These are phyloP conservation scores for Clavariopsis aquatica DNA, from an alignment of 495 filamentous ascomycete species.

Conservation along the genomic window DNA sequence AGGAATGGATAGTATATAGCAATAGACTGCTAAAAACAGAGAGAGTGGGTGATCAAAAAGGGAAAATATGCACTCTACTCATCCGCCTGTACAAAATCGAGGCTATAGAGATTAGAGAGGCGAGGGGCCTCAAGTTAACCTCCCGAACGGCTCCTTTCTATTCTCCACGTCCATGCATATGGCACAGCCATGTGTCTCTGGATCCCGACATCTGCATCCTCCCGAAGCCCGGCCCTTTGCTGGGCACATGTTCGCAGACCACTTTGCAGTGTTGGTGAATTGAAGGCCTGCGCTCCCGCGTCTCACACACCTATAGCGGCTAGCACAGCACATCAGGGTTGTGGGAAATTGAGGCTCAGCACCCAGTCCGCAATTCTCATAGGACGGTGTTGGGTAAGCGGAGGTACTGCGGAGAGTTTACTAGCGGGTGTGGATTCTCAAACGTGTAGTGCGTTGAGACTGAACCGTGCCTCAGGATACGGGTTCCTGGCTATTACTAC, in stretches of 20 bases:
- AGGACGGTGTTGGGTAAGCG: neutral
- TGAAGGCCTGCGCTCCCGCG: neutral
- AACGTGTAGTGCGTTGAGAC: neutral
- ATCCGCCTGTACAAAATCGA: neutral
- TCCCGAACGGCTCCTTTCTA: neutral
- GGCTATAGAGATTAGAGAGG: neutral
- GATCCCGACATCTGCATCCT: neutral
- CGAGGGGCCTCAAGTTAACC: neutral
- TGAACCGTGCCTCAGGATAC: constrained; percentile 4
- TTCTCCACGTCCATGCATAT: neutral
- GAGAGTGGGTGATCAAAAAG: neutral
- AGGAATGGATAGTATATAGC: neutral
- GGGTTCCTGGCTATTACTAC: neutral
- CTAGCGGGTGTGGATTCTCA: neutral
- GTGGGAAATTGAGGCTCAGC: neutral
- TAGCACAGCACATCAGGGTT: neutral
- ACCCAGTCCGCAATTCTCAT: neutral
- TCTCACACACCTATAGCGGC: neutral
- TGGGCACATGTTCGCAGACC: neutral
- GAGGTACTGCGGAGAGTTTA: neutral
- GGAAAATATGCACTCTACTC: neutral
- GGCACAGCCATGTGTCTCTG: constrained; percentile 1
- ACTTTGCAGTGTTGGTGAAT: neutral
- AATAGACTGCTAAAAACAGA: neutral
- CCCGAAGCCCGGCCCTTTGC: neutral